These are phyloP conservation scores for Ophiostoma sp. DNA, from an alignment of 2,329 filamentous ascomycete species.

Conservation along the genomic window DNA sequence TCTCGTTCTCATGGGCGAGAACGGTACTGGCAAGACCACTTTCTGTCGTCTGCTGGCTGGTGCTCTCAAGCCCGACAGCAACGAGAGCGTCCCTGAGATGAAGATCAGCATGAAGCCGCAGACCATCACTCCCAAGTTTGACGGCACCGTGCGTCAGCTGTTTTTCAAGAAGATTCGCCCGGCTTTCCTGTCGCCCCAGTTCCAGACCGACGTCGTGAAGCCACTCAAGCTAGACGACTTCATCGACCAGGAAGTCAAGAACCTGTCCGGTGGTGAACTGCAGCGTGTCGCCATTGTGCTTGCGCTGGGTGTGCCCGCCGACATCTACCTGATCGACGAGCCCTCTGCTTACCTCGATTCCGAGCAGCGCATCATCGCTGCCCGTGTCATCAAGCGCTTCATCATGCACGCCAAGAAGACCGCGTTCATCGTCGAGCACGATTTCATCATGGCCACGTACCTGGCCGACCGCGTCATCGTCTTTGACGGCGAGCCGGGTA, in stretches of 20 bases:
- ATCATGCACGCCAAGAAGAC: constrained; percentile 99
- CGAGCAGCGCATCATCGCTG: constrained; percentile 96
- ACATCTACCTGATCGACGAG: constrained; percentile 98
- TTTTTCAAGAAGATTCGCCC: constrained; percentile 99
- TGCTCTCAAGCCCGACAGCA: constrained; percentile 82
- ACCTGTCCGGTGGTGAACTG: constrained; percentile 97
- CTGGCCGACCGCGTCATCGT: constrained; percentile 92
- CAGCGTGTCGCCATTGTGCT: constrained; percentile 98
- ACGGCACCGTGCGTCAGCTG: constrained; percentile 90
- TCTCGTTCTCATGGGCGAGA: constrained; percentile 99
- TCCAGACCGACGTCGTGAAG: constrained; percentile 99
- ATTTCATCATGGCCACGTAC: constrained; percentile 77
- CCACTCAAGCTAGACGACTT: constrained; percentile 98
- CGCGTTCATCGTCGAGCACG: constrained; percentile 98
- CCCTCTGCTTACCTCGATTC: constrained; percentile 96
- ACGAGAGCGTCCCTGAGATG: constrained; percentile 77
- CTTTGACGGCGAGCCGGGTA: constrained; percentile 89
- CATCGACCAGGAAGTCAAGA: constrained; percentile 99
- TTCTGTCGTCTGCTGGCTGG: constrained; percentile 96
- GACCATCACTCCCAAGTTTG: constrained; percentile 97
- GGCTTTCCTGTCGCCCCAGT: constrained; percentile 91
- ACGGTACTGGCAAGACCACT: constrained; percentile 95
- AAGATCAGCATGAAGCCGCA: constrained; percentile 83
- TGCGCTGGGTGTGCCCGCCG: constrained; percentile 88
- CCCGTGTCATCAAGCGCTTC: constrained; percentile 97